Conservation (phyloP, 139 green algal species). For the Zygnema cylindricum region DNA sequence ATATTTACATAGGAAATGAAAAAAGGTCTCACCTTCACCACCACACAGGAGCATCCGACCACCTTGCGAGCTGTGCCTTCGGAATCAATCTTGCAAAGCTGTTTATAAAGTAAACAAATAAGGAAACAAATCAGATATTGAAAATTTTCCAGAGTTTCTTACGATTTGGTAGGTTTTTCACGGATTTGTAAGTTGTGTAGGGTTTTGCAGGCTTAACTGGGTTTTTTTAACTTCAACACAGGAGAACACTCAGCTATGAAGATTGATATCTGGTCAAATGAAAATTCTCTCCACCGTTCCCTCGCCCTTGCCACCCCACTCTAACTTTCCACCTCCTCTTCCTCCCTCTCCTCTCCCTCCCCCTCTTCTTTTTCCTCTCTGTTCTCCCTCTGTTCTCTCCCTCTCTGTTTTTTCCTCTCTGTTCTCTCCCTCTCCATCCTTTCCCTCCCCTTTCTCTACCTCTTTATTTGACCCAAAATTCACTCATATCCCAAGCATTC, state of each 20-base stretch:
- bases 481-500: no score
- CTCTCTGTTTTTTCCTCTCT: neutral
- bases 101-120: neutral
- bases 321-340: neutral
- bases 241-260: no score
- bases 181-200: no score
- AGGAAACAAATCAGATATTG: no score
- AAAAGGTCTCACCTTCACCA: conserved; percentile 78
- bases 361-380: neutral
- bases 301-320: neutral
- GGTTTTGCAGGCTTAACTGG: no score
- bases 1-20: no score
- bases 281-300: neutral
- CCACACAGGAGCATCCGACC: conserved; percentile 91
- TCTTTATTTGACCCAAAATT: neutral
- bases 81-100: conserved; percentile 97
- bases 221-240: no score
- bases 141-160: no score
- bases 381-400: neutral
- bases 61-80: conserved; percentile 97
- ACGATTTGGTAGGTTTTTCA: no score
- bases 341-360: neutral
- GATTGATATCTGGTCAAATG: no score
- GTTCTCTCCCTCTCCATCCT: neutral
- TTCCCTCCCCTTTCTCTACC: neutral